phyloP scores from a whole-genome alignment of 1,139 yeast species.

The Candida glucosophila region DNA sequence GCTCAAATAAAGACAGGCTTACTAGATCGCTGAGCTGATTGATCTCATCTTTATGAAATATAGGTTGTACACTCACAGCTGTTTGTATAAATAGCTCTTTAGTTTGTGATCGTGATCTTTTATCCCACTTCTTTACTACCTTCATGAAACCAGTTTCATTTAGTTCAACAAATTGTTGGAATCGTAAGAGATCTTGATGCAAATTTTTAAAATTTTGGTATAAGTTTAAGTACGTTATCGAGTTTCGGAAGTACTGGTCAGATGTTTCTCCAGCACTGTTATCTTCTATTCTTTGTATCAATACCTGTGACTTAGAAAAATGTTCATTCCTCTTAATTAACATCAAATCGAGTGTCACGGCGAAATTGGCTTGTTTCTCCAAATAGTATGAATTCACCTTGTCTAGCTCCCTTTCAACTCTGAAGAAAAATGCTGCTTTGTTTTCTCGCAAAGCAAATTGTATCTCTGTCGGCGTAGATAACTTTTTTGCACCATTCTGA shows the following conservation, averaged over 20 bases:
- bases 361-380: constrained; percentile 82
- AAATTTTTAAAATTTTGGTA: constrained; percentile 87
- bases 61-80: constrained; percentile 95
- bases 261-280: constrained; percentile 13
- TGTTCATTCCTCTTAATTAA: constrained; percentile 62
- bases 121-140: constrained; percentile 96
- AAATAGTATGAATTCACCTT: constrained; percentile 85
- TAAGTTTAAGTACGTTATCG: constrained; percentile 40
- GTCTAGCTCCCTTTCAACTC: constrained; percentile 87
- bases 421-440: constrained; percentile 88
- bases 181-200: constrained; percentile 76
- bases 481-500: constrained; percentile 1
- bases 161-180: constrained; percentile 88
- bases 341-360: constrained; percentile 68
- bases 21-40: constrained; percentile 79
- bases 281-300: constrained; percentile 13
- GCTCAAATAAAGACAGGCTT: constrained; percentile 66
- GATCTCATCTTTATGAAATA: constrained; percentile 83
- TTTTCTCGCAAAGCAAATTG: constrained; percentile 74
- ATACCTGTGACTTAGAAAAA: constrained; percentile 25
- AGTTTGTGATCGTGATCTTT: constrained; percentile 88
- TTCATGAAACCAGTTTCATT: constrained; percentile 94
- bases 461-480: constrained; percentile 15
- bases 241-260: constrained; percentile 28
- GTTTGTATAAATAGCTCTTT: constrained; percentile 85